Conservation (phyloP, 2,329 filamentous ascomycete species). For the Xylaria sp. region DNA sequence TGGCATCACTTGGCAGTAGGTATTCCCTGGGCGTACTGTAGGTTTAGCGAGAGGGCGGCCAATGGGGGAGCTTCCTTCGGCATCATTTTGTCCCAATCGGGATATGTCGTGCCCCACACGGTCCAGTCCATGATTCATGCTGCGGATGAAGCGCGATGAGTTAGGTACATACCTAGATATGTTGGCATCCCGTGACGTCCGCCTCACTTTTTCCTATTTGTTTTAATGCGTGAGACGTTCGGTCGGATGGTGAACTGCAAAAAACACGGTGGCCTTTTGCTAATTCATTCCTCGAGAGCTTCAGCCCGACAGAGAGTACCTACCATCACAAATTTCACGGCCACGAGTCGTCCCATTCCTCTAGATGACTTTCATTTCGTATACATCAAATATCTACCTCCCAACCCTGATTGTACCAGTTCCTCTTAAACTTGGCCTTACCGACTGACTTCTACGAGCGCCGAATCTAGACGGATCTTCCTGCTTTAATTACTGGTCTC, state of each 20-base stretch:
- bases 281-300: too few species aligned
- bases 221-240: not conserved
- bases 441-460: not conserved
- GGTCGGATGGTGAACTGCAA: too few species aligned
- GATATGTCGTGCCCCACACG: conserved; percentile 12
- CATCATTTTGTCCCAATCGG: conserved; percentile 27
- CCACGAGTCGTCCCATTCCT: not conserved
- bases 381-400: not conserved
- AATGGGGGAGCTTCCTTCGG: conserved; percentile 18
- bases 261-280: too few species aligned
- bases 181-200: not conserved
- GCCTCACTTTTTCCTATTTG: not conserved
- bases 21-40: not conserved
- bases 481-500: not conserved
- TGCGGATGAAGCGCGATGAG: not conserved
- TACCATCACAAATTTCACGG: too few species aligned
- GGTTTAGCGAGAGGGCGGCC: conserved; percentile 33
- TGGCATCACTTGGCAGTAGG: conserved; percentile 16
- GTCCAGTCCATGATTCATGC: conserved; percentile 15
- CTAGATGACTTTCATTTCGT: not conserved
- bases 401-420: too few species aligned
- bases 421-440: too few species aligned
- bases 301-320: too few species aligned
- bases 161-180: not conserved
- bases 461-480: not conserved